phyloP scores from a whole-genome alignment of 768 basidiomycete species.

The Mycena galericulata region DNA sequence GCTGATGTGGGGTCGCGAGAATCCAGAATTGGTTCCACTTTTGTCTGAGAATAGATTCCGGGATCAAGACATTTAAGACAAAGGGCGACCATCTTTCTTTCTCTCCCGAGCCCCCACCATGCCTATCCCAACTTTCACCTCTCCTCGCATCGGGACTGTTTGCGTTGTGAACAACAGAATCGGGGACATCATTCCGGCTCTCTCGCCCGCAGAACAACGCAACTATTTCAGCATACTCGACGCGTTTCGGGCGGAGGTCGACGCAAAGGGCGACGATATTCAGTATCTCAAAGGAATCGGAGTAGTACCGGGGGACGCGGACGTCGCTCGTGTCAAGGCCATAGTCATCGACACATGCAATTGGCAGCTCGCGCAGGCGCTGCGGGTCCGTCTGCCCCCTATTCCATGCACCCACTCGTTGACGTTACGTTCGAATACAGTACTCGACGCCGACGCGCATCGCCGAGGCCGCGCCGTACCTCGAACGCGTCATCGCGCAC shows the following conservation, averaged over 20 bases:
- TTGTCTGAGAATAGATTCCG: no score
- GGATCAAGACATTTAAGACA: no score
- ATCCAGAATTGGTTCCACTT: no score
- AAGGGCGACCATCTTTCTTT: no score
- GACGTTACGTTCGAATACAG: not conserved
- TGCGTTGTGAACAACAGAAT: not conserved
- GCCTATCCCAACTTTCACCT: conserved; percentile 11
- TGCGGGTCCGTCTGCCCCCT: conserved; percentile 2
- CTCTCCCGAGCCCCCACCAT: not conserved
- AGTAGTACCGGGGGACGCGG: not conserved
- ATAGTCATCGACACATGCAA: conserved; percentile 10
- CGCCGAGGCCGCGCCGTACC: conserved; percentile 20
- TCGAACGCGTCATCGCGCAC: conserved; percentile 6
- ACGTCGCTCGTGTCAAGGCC: not conserved
- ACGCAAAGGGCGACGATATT: not conserved
- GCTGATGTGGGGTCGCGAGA: no score
- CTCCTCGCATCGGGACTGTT: not conserved
- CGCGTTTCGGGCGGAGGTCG: conserved; percentile 4
- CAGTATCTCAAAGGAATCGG: conserved; percentile 1
- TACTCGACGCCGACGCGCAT: conserved; percentile 28
- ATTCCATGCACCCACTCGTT: not conserved
- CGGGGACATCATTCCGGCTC: not conserved
- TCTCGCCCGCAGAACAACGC: conserved; percentile 10
- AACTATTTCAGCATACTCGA: not conserved
- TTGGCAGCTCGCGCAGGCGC: conserved; percentile 5